Evolutionary conservation across 2,329 filamentous ascomycete species (phyloP).

Genomic region (Talaromyces sp.): DNA sequence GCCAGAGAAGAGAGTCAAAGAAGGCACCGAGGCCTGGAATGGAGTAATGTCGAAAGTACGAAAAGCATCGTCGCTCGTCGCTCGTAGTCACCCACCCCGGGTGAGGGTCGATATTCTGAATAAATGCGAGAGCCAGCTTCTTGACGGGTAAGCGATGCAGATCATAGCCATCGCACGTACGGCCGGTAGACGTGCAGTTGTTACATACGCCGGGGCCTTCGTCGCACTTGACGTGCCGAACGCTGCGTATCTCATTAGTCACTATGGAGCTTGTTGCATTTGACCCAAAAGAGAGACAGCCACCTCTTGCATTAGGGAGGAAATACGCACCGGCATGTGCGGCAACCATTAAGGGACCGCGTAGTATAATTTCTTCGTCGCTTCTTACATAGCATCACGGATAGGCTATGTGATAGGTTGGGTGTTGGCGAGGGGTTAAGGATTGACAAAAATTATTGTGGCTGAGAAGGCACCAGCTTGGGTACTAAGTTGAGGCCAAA

Average conservation of each 20-base stretch:
- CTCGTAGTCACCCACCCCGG: conserved; percentile 12
- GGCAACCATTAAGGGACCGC: neutral
- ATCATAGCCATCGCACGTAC: conserved; percentile 35
- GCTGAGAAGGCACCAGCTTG: neutral
- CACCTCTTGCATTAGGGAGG: neutral
- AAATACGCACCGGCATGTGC: conserved; percentile 1
- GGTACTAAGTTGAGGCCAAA: neutral
- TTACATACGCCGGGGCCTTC: conserved; percentile 29
- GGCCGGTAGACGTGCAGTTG: conserved; percentile 30
- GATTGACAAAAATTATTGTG: neutral
- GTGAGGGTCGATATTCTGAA: neutral
- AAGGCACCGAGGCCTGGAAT: conserved; percentile 13
- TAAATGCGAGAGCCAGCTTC: neutral
- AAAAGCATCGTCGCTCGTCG: conserved; percentile 17
- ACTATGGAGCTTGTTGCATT: neutral
- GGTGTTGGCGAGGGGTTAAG: neutral
- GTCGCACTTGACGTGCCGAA: conserved; percentile 20
- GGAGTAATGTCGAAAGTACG: conserved; percentile 14
- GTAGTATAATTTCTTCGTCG: neutral
- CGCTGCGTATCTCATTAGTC: neutral
- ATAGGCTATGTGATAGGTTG: neutral
- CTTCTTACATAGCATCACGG: neutral
- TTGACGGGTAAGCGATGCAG: conserved; percentile 1
- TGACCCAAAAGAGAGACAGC: neutral
- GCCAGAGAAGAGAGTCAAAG: conserved; percentile 9